These are phyloP conservation scores for Colletotrichum echinochloae DNA, from an alignment of 2,329 filamentous ascomycete species.

Conservation along the genomic window DNA sequence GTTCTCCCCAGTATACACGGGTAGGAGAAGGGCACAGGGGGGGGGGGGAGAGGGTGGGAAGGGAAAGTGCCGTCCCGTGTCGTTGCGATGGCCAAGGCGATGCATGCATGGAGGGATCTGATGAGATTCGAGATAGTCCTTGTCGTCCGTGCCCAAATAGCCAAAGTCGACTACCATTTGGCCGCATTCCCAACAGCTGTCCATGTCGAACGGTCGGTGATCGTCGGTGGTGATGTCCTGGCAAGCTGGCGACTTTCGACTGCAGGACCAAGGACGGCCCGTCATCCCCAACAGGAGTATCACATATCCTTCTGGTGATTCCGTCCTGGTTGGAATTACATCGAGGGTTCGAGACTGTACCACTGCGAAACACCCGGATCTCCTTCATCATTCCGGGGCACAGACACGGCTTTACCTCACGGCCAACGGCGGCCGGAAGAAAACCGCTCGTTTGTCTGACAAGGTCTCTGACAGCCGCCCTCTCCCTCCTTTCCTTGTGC, in stretches of 20 bases:
- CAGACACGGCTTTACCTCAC: not conserved
- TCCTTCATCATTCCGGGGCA: constrained; percentile 12
- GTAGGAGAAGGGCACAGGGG: too few relatives aligned
- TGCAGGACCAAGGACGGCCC: too few relatives aligned
- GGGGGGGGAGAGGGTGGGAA: not conserved
- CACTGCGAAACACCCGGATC: not conserved
- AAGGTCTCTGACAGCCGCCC: not conserved
- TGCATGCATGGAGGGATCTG: not conserved
- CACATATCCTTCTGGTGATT: not conserved
- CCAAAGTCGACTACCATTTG: not conserved
- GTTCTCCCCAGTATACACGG: not conserved
- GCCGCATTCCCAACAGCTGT: not conserved
- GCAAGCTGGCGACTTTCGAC: not conserved
- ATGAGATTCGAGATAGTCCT: not conserved
- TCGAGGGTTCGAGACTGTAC: not conserved
- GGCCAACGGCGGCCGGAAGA: not conserved
- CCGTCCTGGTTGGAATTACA: not conserved
- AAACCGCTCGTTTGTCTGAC: not conserved
- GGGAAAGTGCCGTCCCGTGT: not conserved
- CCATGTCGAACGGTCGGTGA: not conserved
- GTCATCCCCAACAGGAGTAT: not conserved
- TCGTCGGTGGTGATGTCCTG: constrained; percentile 1
- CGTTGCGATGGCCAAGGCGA: not conserved
- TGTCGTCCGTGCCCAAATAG: not conserved
- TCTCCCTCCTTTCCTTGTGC: not conserved